Evolutionary conservation across 2,329 filamentous ascomycete genomes (phyloP).

Genomic region (Chaetothyriales sp.): DNA sequence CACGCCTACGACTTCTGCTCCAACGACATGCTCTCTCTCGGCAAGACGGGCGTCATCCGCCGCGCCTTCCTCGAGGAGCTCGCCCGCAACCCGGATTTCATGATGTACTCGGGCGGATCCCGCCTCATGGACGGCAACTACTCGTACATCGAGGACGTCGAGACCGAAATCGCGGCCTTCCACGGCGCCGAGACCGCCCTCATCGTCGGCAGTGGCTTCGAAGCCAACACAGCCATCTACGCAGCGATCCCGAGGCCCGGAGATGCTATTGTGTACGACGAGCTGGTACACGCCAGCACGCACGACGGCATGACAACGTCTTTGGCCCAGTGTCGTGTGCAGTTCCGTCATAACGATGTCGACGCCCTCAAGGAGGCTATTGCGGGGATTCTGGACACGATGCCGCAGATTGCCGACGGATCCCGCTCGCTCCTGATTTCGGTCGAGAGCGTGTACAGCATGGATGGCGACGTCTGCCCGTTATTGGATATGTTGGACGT

Average conservation of each 20-base stretch:
- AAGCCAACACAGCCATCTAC: constrained; percentile 50
- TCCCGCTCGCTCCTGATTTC: constrained; percentile 47
- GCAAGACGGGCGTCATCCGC: not conserved
- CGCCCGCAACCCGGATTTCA: not conserved
- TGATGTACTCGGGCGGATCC: not conserved
- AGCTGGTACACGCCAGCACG: constrained; percentile 60
- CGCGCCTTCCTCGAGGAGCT: not conserved
- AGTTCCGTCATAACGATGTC: constrained; percentile 34
- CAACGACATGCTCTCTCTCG: not conserved
- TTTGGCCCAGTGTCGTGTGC: constrained; percentile 33
- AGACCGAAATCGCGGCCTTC: not conserved
- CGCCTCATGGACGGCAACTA: not conserved
- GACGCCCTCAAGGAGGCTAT: constrained; percentile 25
- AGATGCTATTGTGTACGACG: constrained; percentile 56
- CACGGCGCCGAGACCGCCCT: not conserved
- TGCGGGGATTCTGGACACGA: not conserved
- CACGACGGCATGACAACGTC: constrained; percentile 63
- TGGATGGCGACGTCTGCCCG: constrained; percentile 62
- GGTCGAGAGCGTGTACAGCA: constrained; percentile 60
- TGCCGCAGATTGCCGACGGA: not conserved
- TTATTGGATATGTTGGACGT: constrained; percentile 45
- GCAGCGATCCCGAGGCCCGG: constrained; percentile 43
- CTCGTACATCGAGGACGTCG: not conserved
- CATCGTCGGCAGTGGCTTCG: constrained; percentile 50
- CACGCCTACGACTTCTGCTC: not conserved